Base-by-base conservation (phyloP, 2,329 filamentous ascomycete species). In the Diplodia intermedia region DNA sequence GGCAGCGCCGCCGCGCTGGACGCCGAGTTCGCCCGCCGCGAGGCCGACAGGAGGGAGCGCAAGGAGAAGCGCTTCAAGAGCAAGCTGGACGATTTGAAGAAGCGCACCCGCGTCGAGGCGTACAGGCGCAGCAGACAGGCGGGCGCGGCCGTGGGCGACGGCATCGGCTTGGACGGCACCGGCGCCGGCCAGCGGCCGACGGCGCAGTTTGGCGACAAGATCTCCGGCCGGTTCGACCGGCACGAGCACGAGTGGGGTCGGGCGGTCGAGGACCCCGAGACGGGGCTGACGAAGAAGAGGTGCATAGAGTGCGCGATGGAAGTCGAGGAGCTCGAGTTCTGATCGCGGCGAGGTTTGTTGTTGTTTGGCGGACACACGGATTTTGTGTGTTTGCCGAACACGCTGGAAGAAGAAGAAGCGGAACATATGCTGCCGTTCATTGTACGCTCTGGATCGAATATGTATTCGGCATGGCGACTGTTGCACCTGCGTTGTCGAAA, bases 31-130 rank as follows among this genome's bases (percentile, higher is more conserved):
- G 92, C 91, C 78, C 87, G 87, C 70, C 86, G 94, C 20, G 90
- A 93, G 76, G 81, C 82, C 2, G 90, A 95, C 66, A 93, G 93
- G 80, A 97, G 97, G 81, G 86, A 86, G 57, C 85, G 93, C 65
- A 97, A 97, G 75, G 94, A 97, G 78, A 89, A 89, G 74, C 97
- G 97, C 79, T 98, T 98, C 80, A 93, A 92, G 76, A 89, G 88
- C 69, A 97, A 97, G 82, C 83, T 99, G 40, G 85, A 91, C 6
- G 94, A 98, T 65, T 78, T 99, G 71, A 99, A 98, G 84, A 94
- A 94, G 80, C 90, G 94, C 78, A 99, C 95, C 14, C 85, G 93
- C 55, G 94, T 96, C 0, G 95, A 98, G 73, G 92, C 94, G 0
- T 97, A 94, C 73, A 88, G 93, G 67, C 83, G 94, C 61, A 74